Evolutionary conservation across 2,329 filamentous ascomycete species (phyloP).

Genomic region (Shiraia sp.): DNA sequence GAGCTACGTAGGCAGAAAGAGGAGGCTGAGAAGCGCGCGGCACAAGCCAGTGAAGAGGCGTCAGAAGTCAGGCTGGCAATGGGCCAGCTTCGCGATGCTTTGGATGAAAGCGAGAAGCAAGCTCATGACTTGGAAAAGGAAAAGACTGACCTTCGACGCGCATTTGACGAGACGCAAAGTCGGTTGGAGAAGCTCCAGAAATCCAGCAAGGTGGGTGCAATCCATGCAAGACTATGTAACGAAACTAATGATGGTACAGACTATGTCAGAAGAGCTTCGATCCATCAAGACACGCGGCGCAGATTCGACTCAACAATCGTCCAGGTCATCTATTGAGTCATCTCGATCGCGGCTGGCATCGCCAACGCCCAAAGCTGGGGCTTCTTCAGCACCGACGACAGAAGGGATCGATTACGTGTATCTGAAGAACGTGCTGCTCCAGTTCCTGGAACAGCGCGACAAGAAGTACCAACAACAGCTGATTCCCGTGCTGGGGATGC

Average conservation of each 20-base stretch:
- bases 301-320: conserved; percentile 56
- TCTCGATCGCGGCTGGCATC: conserved; percentile 52
- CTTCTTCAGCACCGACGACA: conserved; percentile 24
- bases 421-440: conserved; percentile 78
- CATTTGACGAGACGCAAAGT: conserved; percentile 76
- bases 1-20: conserved; percentile 75
- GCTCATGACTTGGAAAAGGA: conserved; percentile 83
- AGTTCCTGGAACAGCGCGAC: conserved; percentile 81
- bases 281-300: conserved; percentile 48
- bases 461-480: conserved; percentile 75
- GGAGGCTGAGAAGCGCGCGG: conserved; percentile 72
- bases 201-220: conserved; percentile 55
- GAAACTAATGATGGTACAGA: conserved; percentile 34
- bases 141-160: conserved; percentile 71
- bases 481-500: conserved; percentile 75
- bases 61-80: conserved; percentile 77
- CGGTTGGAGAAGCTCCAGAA: conserved; percentile 81
- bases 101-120: conserved; percentile 87
- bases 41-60: conserved; percentile 72
- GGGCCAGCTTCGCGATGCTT: conserved; percentile 73
- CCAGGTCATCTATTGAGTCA: conserved; percentile 63
- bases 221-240: no score
- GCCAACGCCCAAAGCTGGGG: conserved; percentile 48
- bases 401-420: conserved; percentile 65
- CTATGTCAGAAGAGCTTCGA: conserved; percentile 63